Conservation (phyloP, 768 basidiomycete species). For the Leucocoprinus birnbaumii region DNA sequence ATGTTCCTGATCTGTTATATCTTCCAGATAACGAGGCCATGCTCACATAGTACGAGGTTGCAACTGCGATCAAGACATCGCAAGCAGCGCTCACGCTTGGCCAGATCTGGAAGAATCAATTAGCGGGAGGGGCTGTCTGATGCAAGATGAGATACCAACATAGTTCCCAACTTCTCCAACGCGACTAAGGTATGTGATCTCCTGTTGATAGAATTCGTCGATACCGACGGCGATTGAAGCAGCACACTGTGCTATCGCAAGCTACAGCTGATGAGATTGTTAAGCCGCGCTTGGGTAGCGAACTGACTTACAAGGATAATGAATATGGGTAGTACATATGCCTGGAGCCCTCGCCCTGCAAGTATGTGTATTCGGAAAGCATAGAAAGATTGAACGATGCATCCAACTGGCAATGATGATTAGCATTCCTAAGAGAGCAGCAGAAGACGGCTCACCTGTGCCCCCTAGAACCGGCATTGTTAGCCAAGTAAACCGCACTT, state of each 20-base stretch:
- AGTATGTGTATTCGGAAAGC: slow-evolving; percentile 8
- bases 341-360: neutral
- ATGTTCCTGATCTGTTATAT: neutral
- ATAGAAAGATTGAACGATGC: slow-evolving; percentile 4
- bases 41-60: slow-evolving; percentile 29
- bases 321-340: neutral
- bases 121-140: neutral
- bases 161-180: neutral
- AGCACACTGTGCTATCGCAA: slow-evolving; percentile 10
- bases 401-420: neutral
- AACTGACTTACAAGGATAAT: neutral
- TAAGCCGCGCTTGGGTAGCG: neutral
- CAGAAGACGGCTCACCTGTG: slow-evolving; percentile 16
- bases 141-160: neutral
- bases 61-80: slow-evolving; percentile 27
- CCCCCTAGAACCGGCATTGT: slow-evolving; percentile 26
- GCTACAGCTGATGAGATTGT: neutral
- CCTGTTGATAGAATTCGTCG: neutral
- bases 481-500: slow-evolving; percentile 21
- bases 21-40: no score
- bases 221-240: slow-evolving; percentile 2
- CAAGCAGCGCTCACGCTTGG: slow-evolving; percentile 28
- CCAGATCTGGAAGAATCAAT: slow-evolving; percentile 24
- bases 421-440: neutral
- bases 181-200: neutral